A percentile compares a stretch with the other conserved stretches of the same genome.
phyloP scores from a whole-genome alignment of 257 asterid genomes.

The Knoxia roxburghii region DNA sequence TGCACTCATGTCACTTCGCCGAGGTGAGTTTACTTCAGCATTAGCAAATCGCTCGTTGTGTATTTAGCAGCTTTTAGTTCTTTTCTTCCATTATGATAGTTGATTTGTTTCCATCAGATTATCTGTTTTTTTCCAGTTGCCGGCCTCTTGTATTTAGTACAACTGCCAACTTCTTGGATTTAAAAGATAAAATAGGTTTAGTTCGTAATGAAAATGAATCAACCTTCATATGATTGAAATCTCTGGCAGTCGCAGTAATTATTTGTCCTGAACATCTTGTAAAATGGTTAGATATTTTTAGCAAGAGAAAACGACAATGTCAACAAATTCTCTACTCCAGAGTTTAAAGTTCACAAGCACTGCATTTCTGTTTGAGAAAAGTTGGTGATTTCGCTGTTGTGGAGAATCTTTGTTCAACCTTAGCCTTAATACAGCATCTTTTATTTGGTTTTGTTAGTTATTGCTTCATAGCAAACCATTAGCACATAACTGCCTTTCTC shows the following conservation, averaged over 20 bases:
- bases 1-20: constrained; percentile 50
- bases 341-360: neutral
- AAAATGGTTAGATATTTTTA: neutral
- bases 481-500: neutral
- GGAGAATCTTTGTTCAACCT: neutral
- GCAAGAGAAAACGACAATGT: neutral
- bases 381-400: neutral
- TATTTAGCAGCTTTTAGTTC: neutral
- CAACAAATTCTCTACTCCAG: neutral
- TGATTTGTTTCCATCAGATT: neutral
- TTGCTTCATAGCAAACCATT: constrained; percentile 4
- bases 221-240: neutral
- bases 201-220: neutral
- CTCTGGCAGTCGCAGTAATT: neutral
- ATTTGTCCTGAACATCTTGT: neutral
- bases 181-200: neutral
- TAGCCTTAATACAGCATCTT: no score
- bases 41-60: neutral
- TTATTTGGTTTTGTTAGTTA: neutral
- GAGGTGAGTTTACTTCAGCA: constrained; percentile 46
- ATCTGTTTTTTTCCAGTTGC: neutral
- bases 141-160: no score
- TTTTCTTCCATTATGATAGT: neutral
- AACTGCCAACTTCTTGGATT: no score
- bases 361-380: neutral